Evolutionary conservation across 192 early-diverging fungal species (phyloP), one percentile per base, ranked within the genome.

Genomic region (Podila epigama): DNA sequence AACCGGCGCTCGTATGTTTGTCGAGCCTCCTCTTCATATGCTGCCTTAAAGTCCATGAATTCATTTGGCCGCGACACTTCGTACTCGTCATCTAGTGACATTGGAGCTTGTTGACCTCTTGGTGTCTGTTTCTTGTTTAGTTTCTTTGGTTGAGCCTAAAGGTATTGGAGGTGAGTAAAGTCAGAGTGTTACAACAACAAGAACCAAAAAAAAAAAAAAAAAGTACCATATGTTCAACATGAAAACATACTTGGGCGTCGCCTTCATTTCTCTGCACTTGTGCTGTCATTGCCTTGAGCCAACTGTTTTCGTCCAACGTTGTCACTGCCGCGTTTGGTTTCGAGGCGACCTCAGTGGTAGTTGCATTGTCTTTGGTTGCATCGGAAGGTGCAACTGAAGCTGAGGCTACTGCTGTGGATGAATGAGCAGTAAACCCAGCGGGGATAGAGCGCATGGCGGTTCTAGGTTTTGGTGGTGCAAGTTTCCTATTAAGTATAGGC

Each of bases 31-130:
- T 66, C n/a, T 20, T 63, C 65, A 15, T 64, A 68, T 11, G 75
- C 33, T 50, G 75, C 66, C 65, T 92, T 93, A 44, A 86, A 89
- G 34, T 83, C 79, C 32, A 91, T 88, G 71, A 85, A 93, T 50
- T 93, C 92, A 54, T 92, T 93, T 5, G 92, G 92, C 54, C 85
- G 63, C 3, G 82, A 60, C 34, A 92, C 89, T 41, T 93, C 92
- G 77, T 89, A 91, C 41, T 87, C 87, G 42, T 89, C 87, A 15
- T 75, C 61, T 44, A 87, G 61, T 22, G 66, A 66, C 36, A 84
- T 65, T 32, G 79, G 70, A 58, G 66, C 69, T 80, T 71, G 50
- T 25, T 56, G 70, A 58, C 6, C 64, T 60, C 61, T 70, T 56
- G 41, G 36, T 25, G 58, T 63, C 69, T 63, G 66, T 2, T 28